Percentiles rank a stretch among this genome's conserved stretches.
phyloP scores from a whole-genome alignment of 2,329 filamentous ascomycete species.

The Colletotrichum camelliae region DNA sequence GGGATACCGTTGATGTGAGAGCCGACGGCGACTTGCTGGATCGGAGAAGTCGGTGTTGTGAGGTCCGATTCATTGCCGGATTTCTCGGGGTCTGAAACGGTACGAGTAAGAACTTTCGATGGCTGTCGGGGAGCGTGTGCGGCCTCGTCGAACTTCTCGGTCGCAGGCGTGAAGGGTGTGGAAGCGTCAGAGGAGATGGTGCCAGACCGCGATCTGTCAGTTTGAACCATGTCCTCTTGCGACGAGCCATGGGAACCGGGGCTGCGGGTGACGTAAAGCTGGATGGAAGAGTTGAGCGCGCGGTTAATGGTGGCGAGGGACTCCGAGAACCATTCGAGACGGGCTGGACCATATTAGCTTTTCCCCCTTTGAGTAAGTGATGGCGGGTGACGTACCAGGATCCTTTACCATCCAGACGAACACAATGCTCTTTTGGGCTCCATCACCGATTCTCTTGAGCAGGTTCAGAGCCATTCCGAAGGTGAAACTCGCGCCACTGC shows the following conservation, averaged over 20 bases:
- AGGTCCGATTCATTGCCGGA: slow-evolving; percentile 25
- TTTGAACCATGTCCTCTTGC: background rate
- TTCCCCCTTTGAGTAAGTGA: background rate
- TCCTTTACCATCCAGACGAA: slow-evolving; percentile 47
- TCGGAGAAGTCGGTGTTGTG: slow-evolving; percentile 8
- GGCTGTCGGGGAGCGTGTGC: background rate
- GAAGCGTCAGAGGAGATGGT: slow-evolving; percentile 7
- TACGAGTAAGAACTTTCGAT: slow-evolving; percentile 11
- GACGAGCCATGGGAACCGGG: background rate
- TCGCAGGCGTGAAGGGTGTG: background rate
- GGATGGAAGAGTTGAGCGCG: slow-evolving; percentile 33
- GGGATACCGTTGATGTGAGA: slow-evolving; percentile 23
- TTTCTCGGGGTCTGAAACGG: slow-evolving; percentile 22
- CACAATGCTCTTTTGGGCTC: slow-evolving; percentile 31
- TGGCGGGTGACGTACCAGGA: slow-evolving; percentile 32
- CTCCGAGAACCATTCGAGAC: slow-evolving; percentile 41
- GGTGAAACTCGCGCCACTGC: slow-evolving; percentile 65
- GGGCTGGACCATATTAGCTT: slow-evolving; percentile 28
- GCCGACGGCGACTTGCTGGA: background rate
- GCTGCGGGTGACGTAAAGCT: slow-evolving; percentile 39
- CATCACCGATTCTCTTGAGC: slow-evolving; percentile 29
- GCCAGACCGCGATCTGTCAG: background rate
- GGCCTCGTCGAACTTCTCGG: slow-evolving; percentile 10
- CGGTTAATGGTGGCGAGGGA: slow-evolving; percentile 36
- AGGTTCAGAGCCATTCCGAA: slow-evolving; percentile 44